phyloP scores from a whole-genome alignment of 768 basidiomycete species.

The Atractiella rhizophila region DNA sequence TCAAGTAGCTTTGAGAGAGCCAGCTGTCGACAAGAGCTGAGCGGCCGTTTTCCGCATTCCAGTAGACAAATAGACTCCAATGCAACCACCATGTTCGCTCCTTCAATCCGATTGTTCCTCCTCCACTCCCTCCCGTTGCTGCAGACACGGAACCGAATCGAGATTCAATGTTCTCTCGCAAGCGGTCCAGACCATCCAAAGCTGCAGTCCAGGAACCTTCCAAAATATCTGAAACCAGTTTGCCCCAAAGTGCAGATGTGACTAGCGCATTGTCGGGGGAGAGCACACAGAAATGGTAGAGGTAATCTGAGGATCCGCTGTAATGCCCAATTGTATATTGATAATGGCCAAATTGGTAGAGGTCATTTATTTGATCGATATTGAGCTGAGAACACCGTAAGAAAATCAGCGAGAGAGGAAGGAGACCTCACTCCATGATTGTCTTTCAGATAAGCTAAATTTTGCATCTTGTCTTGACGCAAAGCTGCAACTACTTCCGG shows the following conservation, averaged over 20 bases:
- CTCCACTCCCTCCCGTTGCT: conserved; percentile 18
- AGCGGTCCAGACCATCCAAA: conserved; percentile 74
- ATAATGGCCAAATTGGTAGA: conserved; percentile 96
- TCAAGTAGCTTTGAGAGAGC: conserved; percentile 85
- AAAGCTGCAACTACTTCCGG: conserved; percentile 84
- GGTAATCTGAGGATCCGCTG: conserved; percentile 81
- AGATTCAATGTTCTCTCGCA: conserved; percentile 77
- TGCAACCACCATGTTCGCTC: conserved; percentile 89
- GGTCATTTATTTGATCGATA: conserved; percentile 73
- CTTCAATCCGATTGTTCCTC: conserved; percentile 57
- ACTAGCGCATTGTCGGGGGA: conserved; percentile 80
- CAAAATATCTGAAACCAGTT: conserved; percentile 86
- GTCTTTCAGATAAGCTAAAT: conserved; percentile 75
- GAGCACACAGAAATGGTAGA: conserved; percentile 94
- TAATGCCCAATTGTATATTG: conserved; percentile 98
- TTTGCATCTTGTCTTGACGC: conserved; percentile 91
- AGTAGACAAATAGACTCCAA: conserved; percentile 96
- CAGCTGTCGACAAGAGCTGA: conserved; percentile 85
- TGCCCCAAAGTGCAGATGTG: conserved; percentile 95
- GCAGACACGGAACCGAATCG: conserved; percentile 26
- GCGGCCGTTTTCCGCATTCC: conserved; percentile 78
- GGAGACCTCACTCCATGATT: conserved; percentile 46
- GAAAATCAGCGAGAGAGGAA: not conserved
- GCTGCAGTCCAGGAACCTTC: conserved; percentile 88
- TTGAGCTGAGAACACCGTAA: conserved; percentile 37